Conservation (phyloP, 2,329 filamentous ascomycete genomes). For the Diplodia intermedia region DNA sequence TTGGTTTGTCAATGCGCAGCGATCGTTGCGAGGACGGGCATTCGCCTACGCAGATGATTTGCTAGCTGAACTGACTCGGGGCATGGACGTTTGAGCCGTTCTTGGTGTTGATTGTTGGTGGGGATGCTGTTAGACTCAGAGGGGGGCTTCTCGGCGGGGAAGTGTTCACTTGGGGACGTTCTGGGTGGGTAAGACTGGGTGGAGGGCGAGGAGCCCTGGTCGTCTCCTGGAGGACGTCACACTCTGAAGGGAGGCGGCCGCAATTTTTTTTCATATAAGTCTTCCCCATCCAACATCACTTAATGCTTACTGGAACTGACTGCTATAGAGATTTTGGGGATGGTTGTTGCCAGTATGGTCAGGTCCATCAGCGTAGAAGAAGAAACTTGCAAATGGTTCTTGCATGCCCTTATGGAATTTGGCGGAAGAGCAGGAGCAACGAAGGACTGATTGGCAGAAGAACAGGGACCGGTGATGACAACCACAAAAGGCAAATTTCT, state of each 20-base stretch:
- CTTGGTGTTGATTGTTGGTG: conserved; percentile 1
- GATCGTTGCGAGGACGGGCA: conserved; percentile 7
- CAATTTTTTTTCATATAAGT: conserved; percentile 31
- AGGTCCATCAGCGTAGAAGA: not conserved
- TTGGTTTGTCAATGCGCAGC: not conserved
- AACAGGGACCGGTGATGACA: conserved; percentile 26
- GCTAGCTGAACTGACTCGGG: conserved; percentile 17
- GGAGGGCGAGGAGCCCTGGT: conserved; percentile 32
- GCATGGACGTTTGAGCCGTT: not conserved
- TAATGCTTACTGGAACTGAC: conserved; percentile 5
- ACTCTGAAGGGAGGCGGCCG: conserved; percentile 21
- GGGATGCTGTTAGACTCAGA: not conserved
- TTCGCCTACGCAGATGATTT: conserved; percentile 4
- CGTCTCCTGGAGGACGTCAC: conserved; percentile 24
- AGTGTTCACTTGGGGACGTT: not conserved
- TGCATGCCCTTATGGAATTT: not conserved
- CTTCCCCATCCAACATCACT: not conserved
- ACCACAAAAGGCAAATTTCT: conserved; percentile 27
- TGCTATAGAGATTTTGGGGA: not conserved
- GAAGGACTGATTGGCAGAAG: not conserved
- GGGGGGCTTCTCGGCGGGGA: conserved; percentile 10
- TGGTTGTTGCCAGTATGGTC: not conserved
- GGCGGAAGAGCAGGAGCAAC: not conserved
- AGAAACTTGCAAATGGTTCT: not conserved
- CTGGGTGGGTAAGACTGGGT: conserved; percentile 31